Conservation (phyloP, 192 early-diverging fungal species). For the Gorgonomyces haynaldii region DNA sequence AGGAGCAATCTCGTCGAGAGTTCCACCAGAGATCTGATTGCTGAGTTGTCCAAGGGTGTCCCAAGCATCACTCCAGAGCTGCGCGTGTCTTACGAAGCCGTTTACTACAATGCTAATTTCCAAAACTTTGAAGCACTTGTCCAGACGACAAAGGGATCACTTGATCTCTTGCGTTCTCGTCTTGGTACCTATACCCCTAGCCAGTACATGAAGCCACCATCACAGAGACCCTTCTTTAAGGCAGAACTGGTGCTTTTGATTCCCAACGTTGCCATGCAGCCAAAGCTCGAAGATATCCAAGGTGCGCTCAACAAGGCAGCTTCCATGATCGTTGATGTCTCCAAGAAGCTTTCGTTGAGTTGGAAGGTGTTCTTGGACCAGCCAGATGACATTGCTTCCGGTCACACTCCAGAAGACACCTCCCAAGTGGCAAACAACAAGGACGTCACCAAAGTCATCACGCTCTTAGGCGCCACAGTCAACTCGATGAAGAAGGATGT, state of each 20-base stretch:
- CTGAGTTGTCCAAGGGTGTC: constrained; percentile 40
- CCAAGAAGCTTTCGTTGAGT: constrained; percentile 43
- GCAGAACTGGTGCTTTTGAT: constrained; percentile 48
- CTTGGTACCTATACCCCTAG: constrained; percentile 45
- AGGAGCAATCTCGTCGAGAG: constrained; percentile 47
- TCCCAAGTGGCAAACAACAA: constrained; percentile 58
- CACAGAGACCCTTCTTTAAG: constrained; percentile 47
- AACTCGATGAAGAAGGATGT: constrained; percentile 57
- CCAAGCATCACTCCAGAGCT: constrained; percentile 28
- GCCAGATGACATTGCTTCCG: constrained; percentile 29
- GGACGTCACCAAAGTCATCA: constrained; percentile 45
- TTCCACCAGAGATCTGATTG: constrained; percentile 43
- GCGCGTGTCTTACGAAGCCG: constrained; percentile 42
- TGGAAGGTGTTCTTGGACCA: constrained; percentile 38
- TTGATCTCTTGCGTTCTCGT: constrained; percentile 40
- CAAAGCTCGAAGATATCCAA: constrained; percentile 55
- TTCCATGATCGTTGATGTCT: constrained; percentile 44
- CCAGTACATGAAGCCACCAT: constrained; percentile 42
- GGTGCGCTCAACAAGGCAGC: constrained; percentile 41
- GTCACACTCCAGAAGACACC: constrained; percentile 42
- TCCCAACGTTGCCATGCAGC: constrained; percentile 50
- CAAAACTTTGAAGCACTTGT: constrained; percentile 53
- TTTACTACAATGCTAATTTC: constrained; percentile 51
- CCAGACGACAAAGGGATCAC: constrained; percentile 48
- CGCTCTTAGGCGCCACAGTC: constrained; percentile 40